A percentile compares a stretch with the other conserved stretches of the same genome.
phyloP scores from a whole-genome alignment of 805 yeast genomes.

The Lipomyces yamanashiensis region DNA sequence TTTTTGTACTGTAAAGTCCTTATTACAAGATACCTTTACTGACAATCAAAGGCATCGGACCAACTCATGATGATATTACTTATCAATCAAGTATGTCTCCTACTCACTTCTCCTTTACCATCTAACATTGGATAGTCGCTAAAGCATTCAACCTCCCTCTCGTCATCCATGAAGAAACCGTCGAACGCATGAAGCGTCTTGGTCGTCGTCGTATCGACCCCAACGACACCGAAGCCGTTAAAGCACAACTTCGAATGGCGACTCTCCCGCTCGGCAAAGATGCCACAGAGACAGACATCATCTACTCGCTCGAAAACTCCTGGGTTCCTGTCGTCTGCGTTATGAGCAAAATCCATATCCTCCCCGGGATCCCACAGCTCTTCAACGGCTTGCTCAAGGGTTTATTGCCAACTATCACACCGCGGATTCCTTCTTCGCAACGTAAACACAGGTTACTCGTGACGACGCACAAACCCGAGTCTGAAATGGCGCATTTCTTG shows the following conservation, averaged over 20 bases:
- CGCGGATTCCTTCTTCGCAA: slow-evolving; percentile 48
- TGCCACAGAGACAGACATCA: slow-evolving; percentile 38
- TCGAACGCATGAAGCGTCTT: slow-evolving; percentile 59
- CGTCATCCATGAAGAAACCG: slow-evolving; percentile 60
- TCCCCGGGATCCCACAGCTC: slow-evolving; percentile 85
- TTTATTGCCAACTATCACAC: slow-evolving; percentile 48
- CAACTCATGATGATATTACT: slow-evolving; percentile 90
- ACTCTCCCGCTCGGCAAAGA: slow-evolving; percentile 60
- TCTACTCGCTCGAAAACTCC: slow-evolving; percentile 55
- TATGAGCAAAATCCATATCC: slow-evolving; percentile 64
- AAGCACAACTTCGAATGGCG: slow-evolving; percentile 80
- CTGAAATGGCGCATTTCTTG: slow-evolving; percentile 69
- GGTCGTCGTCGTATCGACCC: slow-evolving; percentile 46
- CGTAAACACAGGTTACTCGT: slow-evolving; percentile 57
- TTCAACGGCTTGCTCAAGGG: slow-evolving; percentile 61
- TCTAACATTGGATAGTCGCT: slow-evolving; percentile 50
- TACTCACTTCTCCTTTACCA: background rate
- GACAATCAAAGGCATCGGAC: slow-evolving; percentile 61
- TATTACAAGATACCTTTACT: background rate
- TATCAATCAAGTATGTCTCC: slow-evolving; percentile 55
- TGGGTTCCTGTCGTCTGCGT: slow-evolving; percentile 88
- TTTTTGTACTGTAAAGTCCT: background rate
- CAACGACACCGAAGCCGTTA: slow-evolving; percentile 50
- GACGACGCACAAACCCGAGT: slow-evolving; percentile 64
- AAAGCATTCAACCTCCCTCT: slow-evolving; percentile 60